Base-by-base conservation (phyloP, 768 basidiomycete species). In the Trametes cingulata region DNA sequence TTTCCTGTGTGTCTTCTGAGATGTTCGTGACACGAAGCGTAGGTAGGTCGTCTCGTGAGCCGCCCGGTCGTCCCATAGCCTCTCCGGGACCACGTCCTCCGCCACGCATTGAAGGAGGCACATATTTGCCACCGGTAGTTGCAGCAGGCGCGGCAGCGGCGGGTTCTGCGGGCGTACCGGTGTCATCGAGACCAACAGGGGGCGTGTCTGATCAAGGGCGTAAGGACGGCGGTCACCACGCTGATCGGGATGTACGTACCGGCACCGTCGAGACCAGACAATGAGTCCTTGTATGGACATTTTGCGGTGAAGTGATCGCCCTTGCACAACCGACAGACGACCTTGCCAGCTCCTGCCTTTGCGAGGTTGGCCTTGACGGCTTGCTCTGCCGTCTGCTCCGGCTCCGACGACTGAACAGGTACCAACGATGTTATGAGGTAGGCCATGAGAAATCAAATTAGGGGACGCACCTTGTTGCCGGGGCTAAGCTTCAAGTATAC, bases 301-400 rank as follows among this genome's bases (percentile, higher is more conserved):
- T 95, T 95, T 63, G 95, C 91, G 14, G 97, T 99, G 75, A 95
- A 98, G 78, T 98, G 97, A 64, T 90, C 91, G 52, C 96, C 97
- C 72, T 96, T 93, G 78, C 97, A 98, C 56, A 97, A 77, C 64
- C 97, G 84, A 82, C 97, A 99, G 43, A 82, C 75, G 63, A 99
- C 91, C 71, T 94, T 94, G 71, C 93, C 93, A 20, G 86, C 86
- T 61, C 93, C 93, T 1, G 86, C 84, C 55, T 85, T 85, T 15
- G 81, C 82, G 52, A 90, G 82, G 61, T 84, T 85, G 12, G 72
- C 75, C 74, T 93, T 93, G 65, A 87, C 71, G 45, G 77, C 72
- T 58, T 90, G 85, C 67, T 90, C 89, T 12, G 82, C 80, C 8
- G 83, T 76, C 56, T 79, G 82, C 65, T 92, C 91, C 10, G 78